A percentile compares a stretch with the other conserved stretches of the same genome.
phyloP scores from a whole-genome alignment of 345 rosid genomes.

The Syzygium grande region DNA sequence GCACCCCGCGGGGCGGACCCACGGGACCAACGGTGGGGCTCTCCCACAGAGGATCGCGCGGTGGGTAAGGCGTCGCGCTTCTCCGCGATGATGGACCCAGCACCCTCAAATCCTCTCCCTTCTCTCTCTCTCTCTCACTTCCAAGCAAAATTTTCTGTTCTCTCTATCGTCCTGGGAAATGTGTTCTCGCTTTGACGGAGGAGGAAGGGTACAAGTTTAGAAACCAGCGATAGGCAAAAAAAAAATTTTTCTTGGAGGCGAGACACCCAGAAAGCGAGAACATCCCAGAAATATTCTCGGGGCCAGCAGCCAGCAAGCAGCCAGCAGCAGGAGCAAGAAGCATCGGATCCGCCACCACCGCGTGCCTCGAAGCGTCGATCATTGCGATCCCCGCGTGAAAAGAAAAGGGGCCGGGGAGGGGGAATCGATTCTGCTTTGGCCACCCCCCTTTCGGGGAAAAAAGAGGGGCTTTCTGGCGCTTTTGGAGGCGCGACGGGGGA shows the following conservation, averaged over 20 bases:
- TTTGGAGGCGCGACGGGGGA: not conserved
- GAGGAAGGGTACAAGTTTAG: not conserved
- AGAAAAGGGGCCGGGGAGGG: no score
- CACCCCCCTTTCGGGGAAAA: not conserved
- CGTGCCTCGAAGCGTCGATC: not conserved
- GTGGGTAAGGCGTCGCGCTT: constrained; percentile 21
- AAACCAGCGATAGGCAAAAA: not conserved
- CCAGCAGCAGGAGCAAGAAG: not conserved
- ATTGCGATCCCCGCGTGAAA: not conserved
- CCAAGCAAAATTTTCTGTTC: not conserved
- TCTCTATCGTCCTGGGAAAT: not conserved
- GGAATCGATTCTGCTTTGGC: not conserved
- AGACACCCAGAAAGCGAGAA: not conserved
- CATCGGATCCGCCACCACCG: not conserved
- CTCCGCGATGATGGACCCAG: constrained; percentile 8
- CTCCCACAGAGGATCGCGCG: not conserved
- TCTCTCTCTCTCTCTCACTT: constrained; percentile 5
- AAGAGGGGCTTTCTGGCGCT: not conserved
- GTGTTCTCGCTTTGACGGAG: not conserved
- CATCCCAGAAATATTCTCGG: not conserved
- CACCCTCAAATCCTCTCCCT: not conserved
- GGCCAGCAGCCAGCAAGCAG: not conserved
- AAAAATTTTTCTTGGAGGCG: not conserved
- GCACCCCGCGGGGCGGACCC: not conserved
- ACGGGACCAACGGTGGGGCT: not conserved